Evolutionary conservation across 352 stramenopile genomes (phyloP).

Genomic region (Phytophthora brassicae): DNA sequence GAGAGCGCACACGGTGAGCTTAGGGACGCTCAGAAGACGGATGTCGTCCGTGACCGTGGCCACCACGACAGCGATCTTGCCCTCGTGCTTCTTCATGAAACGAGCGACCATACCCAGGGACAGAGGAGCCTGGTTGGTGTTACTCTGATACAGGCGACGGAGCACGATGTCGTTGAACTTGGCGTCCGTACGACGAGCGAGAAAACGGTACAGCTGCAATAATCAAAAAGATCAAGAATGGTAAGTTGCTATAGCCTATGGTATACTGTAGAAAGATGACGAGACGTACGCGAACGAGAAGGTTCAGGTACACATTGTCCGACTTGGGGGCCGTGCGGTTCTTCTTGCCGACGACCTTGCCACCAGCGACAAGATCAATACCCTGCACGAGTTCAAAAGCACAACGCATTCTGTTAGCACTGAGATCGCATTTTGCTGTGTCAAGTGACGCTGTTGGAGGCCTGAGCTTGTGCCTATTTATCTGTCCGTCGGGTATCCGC

Average conservation of each 20-base stretch:
- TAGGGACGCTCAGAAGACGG: constrained; percentile 95
- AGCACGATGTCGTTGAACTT: constrained; percentile 99
- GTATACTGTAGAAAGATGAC: background rate
- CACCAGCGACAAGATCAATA: constrained; percentile 99
- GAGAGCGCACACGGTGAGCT: constrained; percentile 96
- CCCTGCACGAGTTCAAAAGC: constrained; percentile 61
- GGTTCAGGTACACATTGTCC: constrained; percentile 99
- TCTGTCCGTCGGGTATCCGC: background rate
- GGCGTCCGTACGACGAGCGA: constrained; percentile 97
- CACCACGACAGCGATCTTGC: constrained; percentile 98
- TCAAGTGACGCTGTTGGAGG: background rate
- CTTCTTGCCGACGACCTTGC: constrained; percentile 98
- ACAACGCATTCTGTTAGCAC: constrained; percentile 29
- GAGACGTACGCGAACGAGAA: constrained; percentile 89
- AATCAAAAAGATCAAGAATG: constrained; percentile 1
- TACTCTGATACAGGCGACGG: constrained; percentile 99
- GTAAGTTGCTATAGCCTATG: too few species aligned
- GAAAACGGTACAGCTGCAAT: constrained; percentile 93
- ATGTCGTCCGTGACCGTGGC: constrained; percentile 99
- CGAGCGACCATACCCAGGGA: constrained; percentile 94
- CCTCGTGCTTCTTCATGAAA: constrained; percentile 99
- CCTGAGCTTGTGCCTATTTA: background rate
- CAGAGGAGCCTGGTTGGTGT: constrained; percentile 98
- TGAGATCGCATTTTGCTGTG: too few species aligned
- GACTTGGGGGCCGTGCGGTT: constrained; percentile 97